Percentiles rank a stretch among this genome's conserved stretches.
Evolutionary conservation across 2,329 filamentous ascomycete genomes (phyloP).

Genomic region (Sporothrix phasma): DNA sequence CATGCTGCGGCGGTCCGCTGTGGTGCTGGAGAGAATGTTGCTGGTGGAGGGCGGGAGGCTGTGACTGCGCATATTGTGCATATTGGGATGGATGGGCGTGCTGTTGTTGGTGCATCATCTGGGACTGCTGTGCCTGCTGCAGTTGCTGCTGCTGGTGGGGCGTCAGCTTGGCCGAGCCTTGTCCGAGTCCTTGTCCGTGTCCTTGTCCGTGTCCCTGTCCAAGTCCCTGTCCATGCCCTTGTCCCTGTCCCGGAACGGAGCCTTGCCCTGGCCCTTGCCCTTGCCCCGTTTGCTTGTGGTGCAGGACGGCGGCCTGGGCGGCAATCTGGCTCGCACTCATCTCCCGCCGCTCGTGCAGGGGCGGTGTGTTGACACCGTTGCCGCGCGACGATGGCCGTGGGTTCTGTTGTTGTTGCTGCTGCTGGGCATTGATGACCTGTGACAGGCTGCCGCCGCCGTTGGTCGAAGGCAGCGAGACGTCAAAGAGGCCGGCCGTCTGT

Average conservation of each 20-base stretch:
- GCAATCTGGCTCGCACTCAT: constrained; percentile 67
- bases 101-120: constrained; percentile 35
- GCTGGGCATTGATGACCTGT: constrained; percentile 35
- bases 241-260: not conserved
- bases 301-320: constrained; percentile 66
- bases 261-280: not conserved
- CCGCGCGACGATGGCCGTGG: not conserved
- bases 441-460: constrained; percentile 42
- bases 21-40: constrained; percentile 39
- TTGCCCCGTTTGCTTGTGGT: constrained; percentile 38
- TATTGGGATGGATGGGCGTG: constrained; percentile 30
- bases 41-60: constrained; percentile 24
- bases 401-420: constrained; percentile 10
- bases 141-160: constrained; percentile 34
- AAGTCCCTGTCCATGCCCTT: not conserved
- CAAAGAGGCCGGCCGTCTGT: constrained; percentile 66
- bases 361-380: not conserved
- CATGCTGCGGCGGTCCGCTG: constrained; percentile 32
- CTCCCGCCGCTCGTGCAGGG: constrained; percentile 23
- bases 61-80: constrained; percentile 16
- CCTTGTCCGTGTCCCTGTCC: not conserved
- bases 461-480: constrained; percentile 58
- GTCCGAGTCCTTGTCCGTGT: not conserved
- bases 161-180: constrained; percentile 12
- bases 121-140: constrained; percentile 38